Conservation (phyloP, 768 basidiomycete genomes). For the Amanita brunnescens region DNA sequence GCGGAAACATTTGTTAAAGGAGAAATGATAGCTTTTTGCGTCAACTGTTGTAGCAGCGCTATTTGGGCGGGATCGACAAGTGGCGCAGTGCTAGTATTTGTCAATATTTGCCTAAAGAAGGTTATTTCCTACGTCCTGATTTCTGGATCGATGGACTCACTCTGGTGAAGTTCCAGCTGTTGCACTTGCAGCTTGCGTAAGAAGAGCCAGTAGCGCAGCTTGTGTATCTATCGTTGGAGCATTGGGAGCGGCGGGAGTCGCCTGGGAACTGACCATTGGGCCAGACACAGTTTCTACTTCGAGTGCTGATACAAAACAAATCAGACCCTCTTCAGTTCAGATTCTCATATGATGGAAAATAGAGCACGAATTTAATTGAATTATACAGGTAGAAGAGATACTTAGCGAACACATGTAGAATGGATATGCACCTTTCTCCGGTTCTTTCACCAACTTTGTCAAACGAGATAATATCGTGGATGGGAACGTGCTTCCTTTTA, state of each 20-base stretch:
- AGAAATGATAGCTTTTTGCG: conserved; percentile 41
- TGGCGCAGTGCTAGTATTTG: conserved; percentile 25
- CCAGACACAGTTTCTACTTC: conserved; percentile 26
- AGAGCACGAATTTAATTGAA: conserved; percentile 42
- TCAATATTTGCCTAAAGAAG: conserved; percentile 46
- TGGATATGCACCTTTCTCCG: conserved; percentile 85
- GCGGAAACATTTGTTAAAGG: conserved; percentile 25
- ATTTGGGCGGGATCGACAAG: conserved; percentile 36
- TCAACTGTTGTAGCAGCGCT: conserved; percentile 69
- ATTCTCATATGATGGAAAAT: conserved; percentile 40
- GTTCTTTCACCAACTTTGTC: conserved; percentile 57
- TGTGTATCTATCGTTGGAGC: conserved; percentile 39
- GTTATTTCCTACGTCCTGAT: conserved; percentile 35
- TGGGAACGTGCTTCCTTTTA: conserved; percentile 85
- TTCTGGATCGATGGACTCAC: conserved; percentile 17
- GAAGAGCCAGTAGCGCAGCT: conserved; percentile 57
- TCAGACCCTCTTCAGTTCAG: conserved; percentile 53
- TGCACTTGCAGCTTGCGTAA: conserved; percentile 55
- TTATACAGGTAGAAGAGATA: conserved; percentile 62
- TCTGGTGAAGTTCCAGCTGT: conserved; percentile 20
- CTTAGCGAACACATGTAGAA: conserved; percentile 70
- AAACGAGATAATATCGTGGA: conserved; percentile 64
- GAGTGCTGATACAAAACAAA: conserved; percentile 58
- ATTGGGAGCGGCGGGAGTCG: conserved; percentile 22
- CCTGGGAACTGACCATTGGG: conserved; percentile 29